Evolutionary conservation across 2,329 filamentous ascomycete genomes (phyloP).

Genomic region (Neofusicoccum kwambonambiense): DNA sequence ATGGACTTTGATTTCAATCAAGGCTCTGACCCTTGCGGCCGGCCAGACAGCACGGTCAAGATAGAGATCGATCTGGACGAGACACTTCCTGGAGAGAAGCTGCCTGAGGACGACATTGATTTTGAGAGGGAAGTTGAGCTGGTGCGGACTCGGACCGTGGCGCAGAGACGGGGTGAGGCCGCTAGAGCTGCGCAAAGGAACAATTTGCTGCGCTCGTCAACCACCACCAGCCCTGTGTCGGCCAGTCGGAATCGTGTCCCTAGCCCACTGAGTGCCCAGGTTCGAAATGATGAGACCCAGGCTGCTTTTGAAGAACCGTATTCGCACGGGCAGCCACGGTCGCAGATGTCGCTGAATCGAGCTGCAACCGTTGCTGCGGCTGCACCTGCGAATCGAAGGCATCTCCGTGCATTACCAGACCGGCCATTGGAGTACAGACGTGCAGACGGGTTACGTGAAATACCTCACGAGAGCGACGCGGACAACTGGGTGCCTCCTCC

Average conservation of each 20-base stretch:
- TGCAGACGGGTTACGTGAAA: conserved; percentile 67
- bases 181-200: conserved; percentile 26
- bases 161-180: conserved; percentile 34
- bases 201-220: conserved; percentile 31
- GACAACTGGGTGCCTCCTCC: conserved; percentile 88
- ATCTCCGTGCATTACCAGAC: conserved; percentile 58
- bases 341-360: conserved; percentile 38
- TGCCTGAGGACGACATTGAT: conserved; percentile 40
- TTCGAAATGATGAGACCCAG: conserved; percentile 32
- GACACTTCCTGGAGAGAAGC: conserved; percentile 36
- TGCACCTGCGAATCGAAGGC: conserved; percentile 69
- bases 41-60: conserved; percentile 24
- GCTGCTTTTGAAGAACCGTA: conserved; percentile 41
- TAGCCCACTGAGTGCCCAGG: conserved; percentile 15
- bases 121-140: conserved; percentile 43
- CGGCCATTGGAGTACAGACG: conserved; percentile 63
- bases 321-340: conserved; percentile 40
- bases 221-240: conserved; percentile 25
- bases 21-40: conserved; percentile 18
- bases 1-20: conserved; percentile 39
- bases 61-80: conserved; percentile 39
- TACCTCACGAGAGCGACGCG: conserved; percentile 82
- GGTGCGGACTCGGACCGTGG: conserved; percentile 38
- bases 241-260: conserved; percentile 18
- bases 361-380: conserved; percentile 55